Conservation (phyloP, 495 filamentous ascomycete genomes). For the Lichina pygmaea region DNA sequence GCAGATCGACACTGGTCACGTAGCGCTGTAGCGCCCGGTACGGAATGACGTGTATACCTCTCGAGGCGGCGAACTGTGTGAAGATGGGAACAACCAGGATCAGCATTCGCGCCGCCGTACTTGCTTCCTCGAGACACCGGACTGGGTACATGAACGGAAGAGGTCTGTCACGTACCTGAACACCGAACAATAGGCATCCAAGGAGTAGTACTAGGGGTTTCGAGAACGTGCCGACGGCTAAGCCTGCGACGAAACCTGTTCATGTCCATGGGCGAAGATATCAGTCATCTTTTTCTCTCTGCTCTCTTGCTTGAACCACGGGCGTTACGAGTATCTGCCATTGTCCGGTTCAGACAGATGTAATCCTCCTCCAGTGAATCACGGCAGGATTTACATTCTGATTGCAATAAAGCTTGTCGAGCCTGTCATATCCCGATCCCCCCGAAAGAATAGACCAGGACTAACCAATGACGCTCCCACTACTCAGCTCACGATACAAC, state of each 20-base stretch:
- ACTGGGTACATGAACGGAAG: not conserved
- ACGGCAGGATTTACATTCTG: not conserved
- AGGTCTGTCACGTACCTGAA: conserved; percentile 2
- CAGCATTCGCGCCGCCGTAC: too few species aligned
- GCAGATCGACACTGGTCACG: conserved; percentile 1
- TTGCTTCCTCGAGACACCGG: not conserved
- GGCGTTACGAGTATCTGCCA: not conserved
- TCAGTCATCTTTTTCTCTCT: not conserved
- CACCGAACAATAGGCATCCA: conserved; percentile 1
- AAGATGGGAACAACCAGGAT: too few species aligned
- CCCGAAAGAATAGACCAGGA: not conserved
- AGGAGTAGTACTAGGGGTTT: conserved; percentile 1
- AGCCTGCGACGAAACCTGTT: conserved; percentile 3
- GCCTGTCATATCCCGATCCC: too few species aligned
- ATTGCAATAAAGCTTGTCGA: too few species aligned
- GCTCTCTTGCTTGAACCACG: not conserved
- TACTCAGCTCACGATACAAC: conserved; percentile 9
- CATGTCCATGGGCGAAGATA: not conserved
- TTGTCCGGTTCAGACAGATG: not conserved
- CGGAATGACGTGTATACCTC: conserved; percentile 3
- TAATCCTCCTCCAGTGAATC: not conserved
- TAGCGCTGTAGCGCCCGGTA: conserved; percentile 1
- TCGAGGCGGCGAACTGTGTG: conserved; percentile 2
- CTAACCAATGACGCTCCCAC: conserved; percentile 10
- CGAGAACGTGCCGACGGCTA: conserved; percentile 3